Evolutionary conservation across 2,329 filamentous ascomycete genomes (phyloP).

Genomic region (Trichoderma endophyticum): DNA sequence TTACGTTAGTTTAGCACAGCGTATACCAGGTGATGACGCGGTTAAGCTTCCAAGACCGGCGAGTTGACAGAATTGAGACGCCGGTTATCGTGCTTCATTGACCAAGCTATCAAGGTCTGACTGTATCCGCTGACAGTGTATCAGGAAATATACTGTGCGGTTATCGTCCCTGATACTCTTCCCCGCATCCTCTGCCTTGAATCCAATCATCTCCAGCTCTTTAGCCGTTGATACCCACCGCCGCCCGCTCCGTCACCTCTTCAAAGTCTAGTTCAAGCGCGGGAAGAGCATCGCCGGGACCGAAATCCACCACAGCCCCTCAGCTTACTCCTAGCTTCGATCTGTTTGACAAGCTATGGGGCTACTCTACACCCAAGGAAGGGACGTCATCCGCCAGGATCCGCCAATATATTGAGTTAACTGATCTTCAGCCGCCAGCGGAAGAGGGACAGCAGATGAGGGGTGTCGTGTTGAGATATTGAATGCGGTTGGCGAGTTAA

Average conservation of each 20-base stretch:
- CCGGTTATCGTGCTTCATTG: neutral
- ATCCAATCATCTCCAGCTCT: neutral
- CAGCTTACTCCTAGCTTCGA: neutral
- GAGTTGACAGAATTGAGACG: neutral
- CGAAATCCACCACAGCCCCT: neutral
- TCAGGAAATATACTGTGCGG: neutral
- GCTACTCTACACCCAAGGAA: neutral
- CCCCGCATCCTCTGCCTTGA: neutral
- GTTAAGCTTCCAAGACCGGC: neutral
- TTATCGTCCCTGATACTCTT: neutral
- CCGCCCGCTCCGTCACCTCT: neutral
- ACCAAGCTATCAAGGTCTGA: neutral
- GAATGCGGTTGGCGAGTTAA: neutral
- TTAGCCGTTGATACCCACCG: constrained; percentile 11
- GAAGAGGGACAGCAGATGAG: constrained; percentile 5
- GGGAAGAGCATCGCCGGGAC: neutral
- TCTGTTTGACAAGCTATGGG: neutral
- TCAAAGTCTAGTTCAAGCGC: neutral
- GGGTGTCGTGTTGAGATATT: neutral
- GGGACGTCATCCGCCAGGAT: neutral
- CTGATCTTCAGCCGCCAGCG: constrained; percentile 6
- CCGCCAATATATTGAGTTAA: neutral
- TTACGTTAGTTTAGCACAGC: neutral
- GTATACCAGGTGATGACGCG: neutral
- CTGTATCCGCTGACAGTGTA: constrained; percentile 2